These are phyloP conservation scores for Paraphoma sp. DNA, from an alignment of 2,329 filamentous ascomycete genomes.

Conservation along the genomic window DNA sequence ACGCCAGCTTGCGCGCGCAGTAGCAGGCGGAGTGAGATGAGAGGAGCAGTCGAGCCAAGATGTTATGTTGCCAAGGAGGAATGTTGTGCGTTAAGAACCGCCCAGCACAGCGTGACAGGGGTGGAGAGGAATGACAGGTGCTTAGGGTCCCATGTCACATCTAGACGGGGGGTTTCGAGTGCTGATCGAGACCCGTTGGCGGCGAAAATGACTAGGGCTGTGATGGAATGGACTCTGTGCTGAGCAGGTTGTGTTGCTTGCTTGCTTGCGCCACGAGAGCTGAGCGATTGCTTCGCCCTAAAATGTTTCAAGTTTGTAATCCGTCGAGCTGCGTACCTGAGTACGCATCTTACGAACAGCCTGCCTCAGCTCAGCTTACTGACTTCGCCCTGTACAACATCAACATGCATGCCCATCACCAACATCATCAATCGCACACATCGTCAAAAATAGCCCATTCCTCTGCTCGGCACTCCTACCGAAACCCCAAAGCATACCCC, in stretches of 20 bases:
- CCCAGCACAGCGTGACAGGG: constrained; percentile 19
- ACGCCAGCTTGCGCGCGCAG: constrained; percentile 15
- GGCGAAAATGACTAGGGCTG: neutral
- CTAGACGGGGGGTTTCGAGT: neutral
- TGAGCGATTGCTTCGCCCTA: no score
- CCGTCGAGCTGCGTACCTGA: neutral
- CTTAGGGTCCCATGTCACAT: constrained; percentile 17
- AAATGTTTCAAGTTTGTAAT: no score
- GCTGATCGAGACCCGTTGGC: neutral
- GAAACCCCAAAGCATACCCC: neutral
- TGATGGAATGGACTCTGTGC: neutral
- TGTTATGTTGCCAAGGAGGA: constrained; percentile 14
- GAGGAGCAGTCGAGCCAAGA: constrained; percentile 22
- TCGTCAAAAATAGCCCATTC: no score
- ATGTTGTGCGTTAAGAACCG: constrained; percentile 12
- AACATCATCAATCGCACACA: no score
- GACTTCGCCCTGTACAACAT: neutral
- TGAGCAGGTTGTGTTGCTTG: no score
- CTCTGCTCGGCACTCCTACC: no score
- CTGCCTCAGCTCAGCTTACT: neutral
- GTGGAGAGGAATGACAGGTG: constrained; percentile 30
- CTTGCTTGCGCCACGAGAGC: no score
- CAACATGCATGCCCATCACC: neutral
- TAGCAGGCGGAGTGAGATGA: constrained; percentile 10
- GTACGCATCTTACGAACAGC: neutral